phyloP scores from a whole-genome alignment of 176 grass and related monocot genomes.

The Zoysia japonica region DNA sequence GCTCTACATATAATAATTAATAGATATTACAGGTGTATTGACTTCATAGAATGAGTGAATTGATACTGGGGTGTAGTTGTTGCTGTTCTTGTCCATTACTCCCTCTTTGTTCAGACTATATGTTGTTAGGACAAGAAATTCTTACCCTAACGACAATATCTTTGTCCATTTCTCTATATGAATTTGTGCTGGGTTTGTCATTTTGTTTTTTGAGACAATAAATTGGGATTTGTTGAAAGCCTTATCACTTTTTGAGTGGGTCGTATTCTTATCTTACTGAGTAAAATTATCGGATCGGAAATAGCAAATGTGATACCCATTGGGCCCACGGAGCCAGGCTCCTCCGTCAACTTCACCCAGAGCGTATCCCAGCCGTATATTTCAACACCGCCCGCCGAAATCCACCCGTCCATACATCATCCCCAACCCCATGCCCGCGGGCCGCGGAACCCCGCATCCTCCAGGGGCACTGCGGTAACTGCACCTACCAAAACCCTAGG shows the following conservation, averaged over 20 bases:
- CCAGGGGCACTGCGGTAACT: conserved; percentile 47
- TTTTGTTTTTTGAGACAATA: background rate
- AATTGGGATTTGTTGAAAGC: background rate
- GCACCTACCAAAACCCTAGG: conserved; percentile 46
- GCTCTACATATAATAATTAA: conserved; percentile 28
- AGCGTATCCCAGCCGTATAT: conserved; percentile 4
- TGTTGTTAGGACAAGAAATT: too few species aligned
- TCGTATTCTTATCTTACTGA: background rate
- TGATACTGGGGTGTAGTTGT: background rate
- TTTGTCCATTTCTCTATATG: background rate
- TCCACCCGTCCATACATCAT: conserved; percentile 34
- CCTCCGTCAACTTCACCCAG: background rate
- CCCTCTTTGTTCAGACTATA: background rate
- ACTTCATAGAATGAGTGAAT: conserved; percentile 11
- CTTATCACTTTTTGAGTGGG: too few species aligned
- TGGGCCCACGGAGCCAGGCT: background rate
- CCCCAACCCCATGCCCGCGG: background rate
- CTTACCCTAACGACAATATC: background rate
- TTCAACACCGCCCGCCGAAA: background rate
- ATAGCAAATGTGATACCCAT: background rate
- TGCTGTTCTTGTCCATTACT: background rate
- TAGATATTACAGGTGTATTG: conserved; percentile 20
- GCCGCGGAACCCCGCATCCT: background rate
- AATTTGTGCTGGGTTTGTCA: background rate
- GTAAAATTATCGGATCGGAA: background rate